Base-by-base conservation (phyloP, 495 filamentous ascomycete genomes). In the Chaetomium cochliodes region DNA sequence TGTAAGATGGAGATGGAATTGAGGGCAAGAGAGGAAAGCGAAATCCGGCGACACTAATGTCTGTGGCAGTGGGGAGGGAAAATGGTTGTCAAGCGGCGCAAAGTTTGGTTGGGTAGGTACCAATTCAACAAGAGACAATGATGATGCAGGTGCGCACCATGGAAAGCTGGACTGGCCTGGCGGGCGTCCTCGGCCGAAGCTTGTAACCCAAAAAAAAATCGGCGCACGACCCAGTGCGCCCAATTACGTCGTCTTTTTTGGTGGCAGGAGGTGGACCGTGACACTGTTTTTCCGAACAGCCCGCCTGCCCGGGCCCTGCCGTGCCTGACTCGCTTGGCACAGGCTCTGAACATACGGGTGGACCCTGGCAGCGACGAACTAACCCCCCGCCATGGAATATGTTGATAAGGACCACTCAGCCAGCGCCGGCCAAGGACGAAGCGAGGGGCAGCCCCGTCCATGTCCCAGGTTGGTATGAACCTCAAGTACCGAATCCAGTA, bases 151-250 rank as follows among this genome's bases (percentile, higher is more conserved):
- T 41, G 41, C 39, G 55, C 42, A 54, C 33, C 33, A 37, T 12
- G 8, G 33, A 47, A 66, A 63, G 44, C 42, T 47, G 8, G 50
- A 20, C 56, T 56, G 26, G 42, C 28, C 15, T n/a, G 26, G 22
- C 63, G 42, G 47, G 53, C 64, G 49, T 63, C 60, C 52, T 53
- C 37, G 46, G 55, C 60, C 55, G 55, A 60, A 67, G 65, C 65
- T 63, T 67, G 60, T 46, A 47, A 63, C 30, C 23, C 28, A 30
- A 65, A 67, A 67, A 67, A 67, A 67, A 67, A 58, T 58, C 50
- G 55, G 37, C 39, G 57, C 30, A 44, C 42, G 22, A 15, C 5
- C n/a, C 25, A 12, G 41, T 46, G 47, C 37, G 54, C 65, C 65
- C 65, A 67, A 67, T 67, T 67, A 50, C 65, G 49, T 47, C 49